Percentiles rank a stretch among this genome's conserved stretches.
These are phyloP conservation scores for Yamadazyma aaseri DNA, from an alignment of 1,139 yeast species.

Conservation along the genomic window DNA sequence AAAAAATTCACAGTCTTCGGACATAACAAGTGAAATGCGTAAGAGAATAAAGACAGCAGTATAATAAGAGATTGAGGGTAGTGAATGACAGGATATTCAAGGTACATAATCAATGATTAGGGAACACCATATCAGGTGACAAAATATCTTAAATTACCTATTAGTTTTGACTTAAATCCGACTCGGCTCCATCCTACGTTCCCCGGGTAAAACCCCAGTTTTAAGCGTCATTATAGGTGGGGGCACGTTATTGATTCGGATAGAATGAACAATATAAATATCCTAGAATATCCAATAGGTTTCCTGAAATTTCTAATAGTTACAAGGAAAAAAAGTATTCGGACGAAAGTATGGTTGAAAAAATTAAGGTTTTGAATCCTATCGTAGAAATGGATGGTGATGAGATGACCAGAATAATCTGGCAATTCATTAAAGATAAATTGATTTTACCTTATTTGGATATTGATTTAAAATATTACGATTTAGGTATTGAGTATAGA, in stretches of 20 bases:
- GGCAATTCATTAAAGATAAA: slow-evolving; percentile 72
- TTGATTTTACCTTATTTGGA: slow-evolving; percentile 70
- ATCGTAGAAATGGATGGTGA: slow-evolving; percentile 84
- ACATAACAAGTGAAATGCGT: too few relatives aligned
- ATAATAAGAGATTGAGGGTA: too few relatives aligned
- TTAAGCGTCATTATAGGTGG: not conserved
- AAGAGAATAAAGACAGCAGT: too few relatives aligned
- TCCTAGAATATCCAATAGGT: slow-evolving; percentile 2
- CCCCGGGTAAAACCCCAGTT: slow-evolving; percentile 1
- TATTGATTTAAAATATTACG: slow-evolving; percentile 73
- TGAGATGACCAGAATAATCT: slow-evolving; percentile 83
- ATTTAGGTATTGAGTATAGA: slow-evolving; percentile 67
- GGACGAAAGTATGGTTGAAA: slow-evolving; percentile 8
- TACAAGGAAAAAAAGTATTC: not conserved
- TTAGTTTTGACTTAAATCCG: not conserved
- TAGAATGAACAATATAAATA: slow-evolving; percentile 1
- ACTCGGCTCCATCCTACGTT: not conserved
- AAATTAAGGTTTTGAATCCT: slow-evolving; percentile 68
- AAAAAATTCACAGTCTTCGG: too few relatives aligned
- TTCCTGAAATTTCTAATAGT: not conserved
- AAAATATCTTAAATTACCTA: too few relatives aligned
- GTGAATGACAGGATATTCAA: too few relatives aligned
- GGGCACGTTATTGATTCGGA: not conserved
- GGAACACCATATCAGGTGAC: too few relatives aligned
- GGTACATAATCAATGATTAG: too few relatives aligned